Percentiles rank a stretch among this genome's conserved stretches.
Evolutionary conservation across 192 early-diverging fungal species (phyloP).

Genomic region (Coemansia sp.): DNA sequence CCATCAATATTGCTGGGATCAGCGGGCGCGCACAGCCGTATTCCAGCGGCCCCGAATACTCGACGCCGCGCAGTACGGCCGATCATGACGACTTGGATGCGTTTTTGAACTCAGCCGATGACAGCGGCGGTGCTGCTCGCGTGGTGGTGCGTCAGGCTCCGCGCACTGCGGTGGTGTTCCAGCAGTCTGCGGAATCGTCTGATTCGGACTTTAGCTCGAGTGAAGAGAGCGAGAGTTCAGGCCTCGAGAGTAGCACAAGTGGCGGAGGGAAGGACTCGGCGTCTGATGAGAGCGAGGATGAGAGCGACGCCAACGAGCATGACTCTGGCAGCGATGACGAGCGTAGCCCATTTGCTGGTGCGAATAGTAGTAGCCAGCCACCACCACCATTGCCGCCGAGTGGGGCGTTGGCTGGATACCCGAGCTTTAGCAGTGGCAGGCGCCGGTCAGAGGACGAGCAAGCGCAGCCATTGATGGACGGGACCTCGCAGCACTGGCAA

Average conservation of each 20-base stretch:
- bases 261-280: neutral
- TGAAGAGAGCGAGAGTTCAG: constrained; percentile 1
- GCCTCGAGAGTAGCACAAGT: neutral
- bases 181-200: constrained; percentile 16
- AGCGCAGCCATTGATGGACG: constrained; percentile 29
- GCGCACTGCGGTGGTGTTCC: constrained; percentile 27
- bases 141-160: neutral
- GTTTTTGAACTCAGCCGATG: constrained; percentile 44
- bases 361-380: constrained; percentile 1
- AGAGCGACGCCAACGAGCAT: neutral
- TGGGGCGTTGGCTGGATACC: neutral
- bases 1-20: constrained; percentile 47
- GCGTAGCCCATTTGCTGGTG: constrained; percentile 7
- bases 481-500: constrained; percentile 53
- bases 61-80: constrained; percentile 37
- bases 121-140: neutral
- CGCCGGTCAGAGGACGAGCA: constrained; percentile 10
- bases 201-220: constrained; percentile 10
- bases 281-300: neutral
- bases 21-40: constrained; percentile 34
- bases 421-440: neutral
- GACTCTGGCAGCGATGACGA: neutral
- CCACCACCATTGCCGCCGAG: neutral
- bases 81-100: constrained; percentile 50
- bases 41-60: constrained; percentile 21